Conservation (phyloP, 1,284 basidiomycete genomes). For the Coniophora puteana region DNA sequence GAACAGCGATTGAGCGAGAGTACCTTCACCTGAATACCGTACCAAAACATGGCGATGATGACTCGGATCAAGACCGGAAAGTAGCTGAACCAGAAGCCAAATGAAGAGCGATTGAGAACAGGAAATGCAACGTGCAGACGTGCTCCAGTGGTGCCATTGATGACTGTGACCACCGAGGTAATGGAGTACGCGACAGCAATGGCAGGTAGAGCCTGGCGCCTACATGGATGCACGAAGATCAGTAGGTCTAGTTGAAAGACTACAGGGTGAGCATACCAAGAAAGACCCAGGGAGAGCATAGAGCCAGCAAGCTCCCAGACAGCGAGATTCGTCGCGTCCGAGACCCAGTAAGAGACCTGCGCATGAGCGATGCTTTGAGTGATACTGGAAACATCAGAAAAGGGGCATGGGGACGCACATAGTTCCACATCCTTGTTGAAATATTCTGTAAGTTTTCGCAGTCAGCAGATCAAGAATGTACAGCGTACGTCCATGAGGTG, state of each 20-base stretch:
- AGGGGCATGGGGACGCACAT: too few species aligned
- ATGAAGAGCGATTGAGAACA: constrained; percentile 70
- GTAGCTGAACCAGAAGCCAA: constrained; percentile 78
- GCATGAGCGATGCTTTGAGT: too few species aligned
- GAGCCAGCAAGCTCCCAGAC: constrained; percentile 47
- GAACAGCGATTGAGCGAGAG: not conserved
- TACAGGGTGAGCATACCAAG: constrained; percentile 39
- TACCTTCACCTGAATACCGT: constrained; percentile 46
- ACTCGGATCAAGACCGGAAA: constrained; percentile 74
- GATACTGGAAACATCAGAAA: too few species aligned
- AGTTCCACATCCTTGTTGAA: too few species aligned
- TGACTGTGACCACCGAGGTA: constrained; percentile 53
- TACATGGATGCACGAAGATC: constrained; percentile 14
- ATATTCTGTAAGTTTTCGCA: too few species aligned
- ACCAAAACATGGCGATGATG: constrained; percentile 78
- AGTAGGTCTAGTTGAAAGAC: not conserved
- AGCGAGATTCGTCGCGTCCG: constrained; percentile 53
- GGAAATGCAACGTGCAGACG: constrained; percentile 68
- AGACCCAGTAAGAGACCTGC: constrained; percentile 55
- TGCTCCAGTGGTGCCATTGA: constrained; percentile 73
- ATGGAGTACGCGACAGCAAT: constrained; percentile 61
- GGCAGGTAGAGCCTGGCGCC: constrained; percentile 59
- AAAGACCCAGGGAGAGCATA: constrained; percentile 64
- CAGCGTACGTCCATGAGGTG: too few species aligned
- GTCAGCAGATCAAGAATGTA: too few species aligned